Base-by-base conservation (phyloP, 441 rosid species). In the Jatropha podagrica region DNA sequence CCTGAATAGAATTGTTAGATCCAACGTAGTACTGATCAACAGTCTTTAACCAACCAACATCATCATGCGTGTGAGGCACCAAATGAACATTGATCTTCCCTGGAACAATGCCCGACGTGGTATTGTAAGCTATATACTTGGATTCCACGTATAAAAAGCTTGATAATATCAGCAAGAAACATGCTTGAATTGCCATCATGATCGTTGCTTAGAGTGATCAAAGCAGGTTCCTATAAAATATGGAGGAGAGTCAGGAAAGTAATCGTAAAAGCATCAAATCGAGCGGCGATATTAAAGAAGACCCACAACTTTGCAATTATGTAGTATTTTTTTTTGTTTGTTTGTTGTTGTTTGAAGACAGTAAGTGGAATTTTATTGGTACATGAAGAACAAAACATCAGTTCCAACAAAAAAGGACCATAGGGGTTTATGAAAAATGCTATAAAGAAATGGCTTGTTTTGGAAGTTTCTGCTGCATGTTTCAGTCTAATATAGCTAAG, bases 1-100 rank as follows among this genome's bases (percentile, higher is more conserved):
- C 99, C 99, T 96, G 98, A 77, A 96, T 94, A 46, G 97, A 94
- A 87, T 96, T 96, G 83, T 96, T 96, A 79, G 98, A 94, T 85
- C 99, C 99, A 61, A 96, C 93, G 83, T 96, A 96, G 84, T 92
- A 96, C 87, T 96, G 99, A 77, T 94, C 99, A 82, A 96, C 85
- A 5, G 99, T 96, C 87, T 96, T 96, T 79, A 96, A 87, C 99
- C 99, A 94, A 73, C 99, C 99, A 75, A 94, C 99, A 73, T 96
- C 99, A 67, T 91, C 98, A 77, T 96, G 99, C 6, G 97, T 80
- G 81, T 96, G 99, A 83, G 97, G 88, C 78, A 96, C 97, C 82
- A 96, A 79, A 82, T 96, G 99, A 77, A 94, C 97, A 75, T 96
- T 96, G 78, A 96, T 87, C 85, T 92, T 96, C 78, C 91, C 91